These are phyloP conservation scores for Colletotrichum costaricense DNA, from an alignment of 2,329 filamentous ascomycete genomes.

Conservation along the genomic window DNA sequence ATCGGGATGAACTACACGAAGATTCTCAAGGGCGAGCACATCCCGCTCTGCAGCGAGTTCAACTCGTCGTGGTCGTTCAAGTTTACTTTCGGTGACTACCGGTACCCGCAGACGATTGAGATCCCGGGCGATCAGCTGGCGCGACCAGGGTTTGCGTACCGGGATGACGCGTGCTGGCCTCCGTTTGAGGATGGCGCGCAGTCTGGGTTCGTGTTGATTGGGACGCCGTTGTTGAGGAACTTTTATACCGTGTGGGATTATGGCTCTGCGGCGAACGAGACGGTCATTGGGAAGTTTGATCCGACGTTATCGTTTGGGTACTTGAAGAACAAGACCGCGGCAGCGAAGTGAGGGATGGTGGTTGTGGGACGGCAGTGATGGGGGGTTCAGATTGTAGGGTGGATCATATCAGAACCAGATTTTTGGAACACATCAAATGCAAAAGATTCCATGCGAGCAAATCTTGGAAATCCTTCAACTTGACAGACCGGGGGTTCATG, in stretches of 20 bases:
- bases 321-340: constrained; percentile 35
- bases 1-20: constrained; percentile 50
- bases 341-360: too few species aligned
- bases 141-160: constrained; percentile 45
- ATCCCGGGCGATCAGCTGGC: constrained; percentile 46
- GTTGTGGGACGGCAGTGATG: not conserved
- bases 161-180: constrained; percentile 49
- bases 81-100: constrained; percentile 38
- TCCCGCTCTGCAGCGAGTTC: constrained; percentile 50
- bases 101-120: constrained; percentile 38
- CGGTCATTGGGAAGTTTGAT: not conserved
- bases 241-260: constrained; percentile 50
- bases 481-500: not conserved
- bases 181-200: constrained; percentile 42
- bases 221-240: constrained; percentile 42
- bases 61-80: constrained; percentile 48
- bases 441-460: not conserved
- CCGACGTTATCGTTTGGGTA: constrained; percentile 40
- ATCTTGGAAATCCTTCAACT: not conserved
- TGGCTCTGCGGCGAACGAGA: constrained; percentile 35
- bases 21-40: constrained; percentile 41
- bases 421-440: not conserved
- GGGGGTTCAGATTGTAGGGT: not conserved
- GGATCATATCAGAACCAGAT: not conserved
- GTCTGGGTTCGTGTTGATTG: constrained; percentile 44